Conservation (phyloP, 345 rosid species). For the Raphanus sativus region DNA sequence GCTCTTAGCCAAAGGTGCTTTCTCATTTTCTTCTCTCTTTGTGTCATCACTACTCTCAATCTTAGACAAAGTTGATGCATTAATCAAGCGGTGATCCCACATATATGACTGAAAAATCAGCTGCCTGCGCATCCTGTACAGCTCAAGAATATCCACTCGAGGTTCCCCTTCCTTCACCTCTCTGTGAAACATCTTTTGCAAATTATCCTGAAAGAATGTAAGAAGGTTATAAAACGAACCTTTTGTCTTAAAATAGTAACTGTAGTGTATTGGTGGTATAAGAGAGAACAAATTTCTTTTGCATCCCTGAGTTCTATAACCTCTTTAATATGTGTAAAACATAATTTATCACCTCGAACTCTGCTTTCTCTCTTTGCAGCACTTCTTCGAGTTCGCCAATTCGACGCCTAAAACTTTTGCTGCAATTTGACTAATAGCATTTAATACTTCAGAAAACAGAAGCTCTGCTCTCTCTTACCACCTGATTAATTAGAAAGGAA, state of each 20-base stretch:
- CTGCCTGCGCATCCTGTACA: constrained; percentile 75
- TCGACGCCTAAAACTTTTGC: constrained; percentile 51
- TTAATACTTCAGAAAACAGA: constrained; percentile 77
- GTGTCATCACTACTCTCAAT: constrained; percentile 39
- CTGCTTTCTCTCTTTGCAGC: constrained; percentile 74
- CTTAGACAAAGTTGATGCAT: constrained; percentile 50
- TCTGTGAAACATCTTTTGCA: constrained; percentile 57
- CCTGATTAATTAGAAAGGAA: constrained; percentile 45
- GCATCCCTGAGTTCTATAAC: no score
- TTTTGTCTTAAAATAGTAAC: background rate
- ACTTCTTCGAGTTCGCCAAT: constrained; percentile 62
- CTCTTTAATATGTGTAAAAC: no score
- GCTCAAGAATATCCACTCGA: constrained; percentile 73
- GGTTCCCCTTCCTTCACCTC: constrained; percentile 63
- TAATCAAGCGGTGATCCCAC: constrained; percentile 88
- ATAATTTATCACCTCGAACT: constrained; percentile 62
- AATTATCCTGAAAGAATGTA: constrained; percentile 53
- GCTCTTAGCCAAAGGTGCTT: constrained; percentile 35
- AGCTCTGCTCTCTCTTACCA: constrained; percentile 67
- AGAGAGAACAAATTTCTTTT: constrained; percentile 10
- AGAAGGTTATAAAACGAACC: constrained; percentile 24
- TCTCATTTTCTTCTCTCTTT: constrained; percentile 46
- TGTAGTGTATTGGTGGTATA: background rate
- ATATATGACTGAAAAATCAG: constrained; percentile 77
- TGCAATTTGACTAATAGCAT: constrained; percentile 59